Conservation (phyloP, 139 green algal species). For the Diplosphaera chodatii region DNA sequence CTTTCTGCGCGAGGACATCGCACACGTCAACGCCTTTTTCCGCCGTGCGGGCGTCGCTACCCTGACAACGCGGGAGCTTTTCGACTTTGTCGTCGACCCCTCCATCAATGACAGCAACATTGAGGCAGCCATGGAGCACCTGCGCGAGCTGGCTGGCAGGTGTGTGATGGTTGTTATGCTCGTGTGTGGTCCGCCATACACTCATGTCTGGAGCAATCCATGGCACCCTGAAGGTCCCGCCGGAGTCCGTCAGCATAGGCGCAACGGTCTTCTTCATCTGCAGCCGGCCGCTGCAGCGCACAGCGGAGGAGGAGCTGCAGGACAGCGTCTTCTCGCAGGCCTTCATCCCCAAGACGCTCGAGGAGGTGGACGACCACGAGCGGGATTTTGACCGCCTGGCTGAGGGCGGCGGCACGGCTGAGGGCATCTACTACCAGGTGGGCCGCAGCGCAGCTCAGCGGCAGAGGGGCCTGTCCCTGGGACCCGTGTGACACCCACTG, state of each 20-base stretch:
- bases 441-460: not conserved
- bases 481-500: too few species aligned
- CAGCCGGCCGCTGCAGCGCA: constrained; percentile 29
- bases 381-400: constrained; percentile 66
- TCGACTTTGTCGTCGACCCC: constrained; percentile 96
- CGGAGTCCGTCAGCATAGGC: too few species aligned
- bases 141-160: constrained; percentile 64
- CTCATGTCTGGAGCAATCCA: too few species aligned
- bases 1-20: constrained; percentile 92
- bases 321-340: constrained; percentile 77
- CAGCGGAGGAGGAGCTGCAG: constrained; percentile 40
- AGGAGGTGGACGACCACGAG: constrained; percentile 86
- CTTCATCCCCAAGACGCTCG: constrained; percentile 89
- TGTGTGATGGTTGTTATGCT: constrained; percentile 5
- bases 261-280: not conserved
- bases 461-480: too few species aligned
- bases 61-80: constrained; percentile 85
- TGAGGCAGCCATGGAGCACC: constrained; percentile 68
- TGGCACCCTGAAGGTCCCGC: too few species aligned
- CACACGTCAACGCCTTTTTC: constrained; percentile 95
- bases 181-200: too few species aligned
- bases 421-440: constrained; percentile 94
- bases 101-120: constrained; percentile 70
- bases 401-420: constrained; percentile 16
- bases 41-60: constrained; percentile 61